Evolutionary conservation across 176 grass and related monocot species (phyloP).

Genomic region (Eremochloa ophiuroides): DNA sequence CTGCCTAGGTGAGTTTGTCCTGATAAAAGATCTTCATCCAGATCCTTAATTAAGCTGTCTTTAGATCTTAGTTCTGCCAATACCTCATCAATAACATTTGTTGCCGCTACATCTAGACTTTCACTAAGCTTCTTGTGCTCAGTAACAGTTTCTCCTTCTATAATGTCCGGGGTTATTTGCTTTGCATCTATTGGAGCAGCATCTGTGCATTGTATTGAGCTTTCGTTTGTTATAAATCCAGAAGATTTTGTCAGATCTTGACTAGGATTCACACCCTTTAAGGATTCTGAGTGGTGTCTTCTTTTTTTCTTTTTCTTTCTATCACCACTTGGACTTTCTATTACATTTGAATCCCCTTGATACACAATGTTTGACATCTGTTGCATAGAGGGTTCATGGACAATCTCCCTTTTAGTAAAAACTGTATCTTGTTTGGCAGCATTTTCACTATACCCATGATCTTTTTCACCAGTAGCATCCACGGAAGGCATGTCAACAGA

Average conservation of each 20-base stretch:
- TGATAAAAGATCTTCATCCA: neutral
- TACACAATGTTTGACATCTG: slow-evolving; percentile 32
- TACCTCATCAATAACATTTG: slow-evolving; percentile 29
- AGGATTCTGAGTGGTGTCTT: slow-evolving; percentile 21
- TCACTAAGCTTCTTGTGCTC: slow-evolving; percentile 23
- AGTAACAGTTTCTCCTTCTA: slow-evolving; percentile 28
- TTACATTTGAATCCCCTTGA: slow-evolving; percentile 25
- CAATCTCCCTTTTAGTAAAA: slow-evolving; percentile 28
- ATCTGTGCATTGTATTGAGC: slow-evolving; percentile 14
- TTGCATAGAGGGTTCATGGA: slow-evolving; percentile 21
- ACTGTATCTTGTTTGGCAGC: slow-evolving; percentile 11
- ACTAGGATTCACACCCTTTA: slow-evolving; percentile 32
- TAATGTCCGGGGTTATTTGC: slow-evolving; percentile 12
- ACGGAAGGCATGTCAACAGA: slow-evolving; percentile 30
- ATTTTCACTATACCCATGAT: slow-evolving; percentile 19
- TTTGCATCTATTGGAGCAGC: slow-evolving; percentile 14
- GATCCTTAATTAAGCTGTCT: slow-evolving; percentile 1
- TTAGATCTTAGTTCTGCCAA: slow-evolving; percentile 39
- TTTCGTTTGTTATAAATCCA: slow-evolving; percentile 14
- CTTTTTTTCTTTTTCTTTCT: slow-evolving; percentile 61
- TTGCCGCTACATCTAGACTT: slow-evolving; percentile 9
- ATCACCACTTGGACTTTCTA: slow-evolving; percentile 38
- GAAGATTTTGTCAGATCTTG: slow-evolving; percentile 32
- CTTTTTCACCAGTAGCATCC: slow-evolving; percentile 32
- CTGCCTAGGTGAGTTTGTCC: neutral